Evolutionary conservation across 257 asterid genomes (phyloP), one percentile per base, ranked within the genome.

Genomic region (Buddleja alternifolia): DNA sequence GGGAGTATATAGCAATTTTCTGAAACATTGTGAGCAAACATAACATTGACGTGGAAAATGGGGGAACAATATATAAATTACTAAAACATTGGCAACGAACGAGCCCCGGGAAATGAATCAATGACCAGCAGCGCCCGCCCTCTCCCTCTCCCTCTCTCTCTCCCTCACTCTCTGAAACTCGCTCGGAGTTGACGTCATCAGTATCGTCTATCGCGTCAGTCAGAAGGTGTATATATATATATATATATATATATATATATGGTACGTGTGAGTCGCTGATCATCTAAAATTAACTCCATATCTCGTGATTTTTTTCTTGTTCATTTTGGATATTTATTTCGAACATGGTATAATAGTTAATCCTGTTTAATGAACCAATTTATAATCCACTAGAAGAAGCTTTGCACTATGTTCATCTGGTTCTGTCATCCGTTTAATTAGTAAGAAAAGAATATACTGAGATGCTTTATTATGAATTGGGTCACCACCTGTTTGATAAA

Each of bases 401-500:
- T 29, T 29, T 29, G 34, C 20, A 41, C 40, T 21, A 0, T 61
- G 51, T 21, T 21, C 24, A 41, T 21, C 12, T 23, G 54, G 3
- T 23, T 12, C 39, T 5, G 20, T 42, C 23, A n/a, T 41, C 10
- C 3, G 8, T 62, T 63, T 34, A 9, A 17, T 19, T 12, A 25
- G 69, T 17, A 47, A 7, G 65, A 4, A 4, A 4, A 2, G 5
- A 6, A 34, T 12, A 12, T 14, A n/a, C 52, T 34, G 12, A 11
- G 17, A 20, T 41, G 25, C 6, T 19, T 47, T 47, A 51, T 34
- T 50, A 14, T 41, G 57, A 24, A 60, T 63, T 5, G 36, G 73
- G 20, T 20, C 71, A 45, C 79, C 72, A 80, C 4, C 56, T 80
- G 81, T 80, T 80, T 60, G 84, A 72, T 14, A 34, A 75, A 80